These are phyloP conservation scores for Aechmea fasciata DNA, from an alignment of 176 grass and related monocot species.

Conservation along the genomic window DNA sequence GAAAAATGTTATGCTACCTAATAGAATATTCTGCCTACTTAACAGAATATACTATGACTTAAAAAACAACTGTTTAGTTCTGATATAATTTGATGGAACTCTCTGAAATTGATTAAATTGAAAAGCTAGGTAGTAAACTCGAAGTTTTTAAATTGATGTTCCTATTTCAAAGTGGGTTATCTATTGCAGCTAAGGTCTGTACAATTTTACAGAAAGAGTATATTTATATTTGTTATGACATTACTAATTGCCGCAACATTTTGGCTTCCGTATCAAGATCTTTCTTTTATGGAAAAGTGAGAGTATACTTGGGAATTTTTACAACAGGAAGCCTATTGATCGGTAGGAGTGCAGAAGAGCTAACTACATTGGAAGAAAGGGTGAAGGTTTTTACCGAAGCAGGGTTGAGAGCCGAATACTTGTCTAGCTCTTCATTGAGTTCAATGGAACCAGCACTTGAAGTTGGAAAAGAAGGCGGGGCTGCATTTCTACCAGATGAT, in stretches of 20 bases:
- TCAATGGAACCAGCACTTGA: constrained; percentile 51
- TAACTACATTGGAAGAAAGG: constrained; percentile 45
- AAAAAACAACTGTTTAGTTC: too few species aligned
- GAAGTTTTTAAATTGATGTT: not conserved
- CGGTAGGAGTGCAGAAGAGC: constrained; percentile 55
- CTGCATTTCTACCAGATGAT: constrained; percentile 62
- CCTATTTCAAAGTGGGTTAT: not conserved
- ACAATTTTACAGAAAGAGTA: not conserved
- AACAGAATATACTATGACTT: too few species aligned
- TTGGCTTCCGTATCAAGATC: not conserved
- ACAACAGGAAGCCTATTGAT: constrained; percentile 65
- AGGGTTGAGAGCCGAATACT: constrained; percentile 55
- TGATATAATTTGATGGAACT: too few species aligned
- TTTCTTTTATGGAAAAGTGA: not conserved
- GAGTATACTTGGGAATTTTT: not conserved
- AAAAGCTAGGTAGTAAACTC: too few species aligned
- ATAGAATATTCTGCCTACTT: too few species aligned
- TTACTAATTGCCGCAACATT: not conserved
- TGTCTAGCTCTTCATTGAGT: constrained; percentile 38
- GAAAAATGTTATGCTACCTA: too few species aligned
- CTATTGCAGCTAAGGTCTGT: not conserved
- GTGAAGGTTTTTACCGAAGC: constrained; percentile 49
- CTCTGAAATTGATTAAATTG: too few species aligned
- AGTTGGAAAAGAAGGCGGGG: constrained; percentile 59
- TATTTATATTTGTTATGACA: not conserved